Evolutionary conservation across 305 asterid species (phyloP), one percentile per base, ranked within the genome.

Genomic region (Nicotiana rustica): DNA sequence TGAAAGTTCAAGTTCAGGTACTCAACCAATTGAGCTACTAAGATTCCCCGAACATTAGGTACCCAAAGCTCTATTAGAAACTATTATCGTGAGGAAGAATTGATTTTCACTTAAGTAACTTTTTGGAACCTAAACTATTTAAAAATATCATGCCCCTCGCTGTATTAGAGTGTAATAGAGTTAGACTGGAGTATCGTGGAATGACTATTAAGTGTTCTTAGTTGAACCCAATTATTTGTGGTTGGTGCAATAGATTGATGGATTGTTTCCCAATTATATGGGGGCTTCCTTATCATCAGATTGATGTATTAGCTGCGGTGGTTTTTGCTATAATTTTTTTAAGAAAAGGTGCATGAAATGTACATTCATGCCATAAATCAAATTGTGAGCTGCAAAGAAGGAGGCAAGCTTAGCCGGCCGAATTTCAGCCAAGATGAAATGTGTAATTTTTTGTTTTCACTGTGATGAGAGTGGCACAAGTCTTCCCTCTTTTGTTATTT

Each of bases 341-440:
- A 6, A 6, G 8, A 35, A 35, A 67, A 8, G 29, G 15, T 17
- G 29, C 76, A 35, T 67, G 76, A 67, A 25, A 49, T 67, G 76
- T 67, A 67, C 76, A 36, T 35, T 67, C 10, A 12, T 67, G 55
- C 55, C 55, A 67, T 67, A 1, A 15, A 15, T 67, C 52, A 35
- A 6, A 33, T 67, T 67, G 31, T 67, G 49, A 67, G 73, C 73
- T 67, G 49, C 73, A 33, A 4, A 67, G 35, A 10, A 31, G 6
- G 25, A 19, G 6, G 35, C 17, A 67, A 35, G 29, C 55, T 35
- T 35, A 33, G 36, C 25, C 9, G 29, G 52, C 76, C n/a, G n/a
- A 36, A 67, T 35, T 67, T 67, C 76, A 67, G 52, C 76, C 29
- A 35, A 41, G 44, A 66, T 14, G 47, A 66, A 66, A 29, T 36